These are phyloP conservation scores for Aspergillus indologenus DNA, from an alignment of 495 filamentous ascomycete species.

Conservation along the genomic window DNA sequence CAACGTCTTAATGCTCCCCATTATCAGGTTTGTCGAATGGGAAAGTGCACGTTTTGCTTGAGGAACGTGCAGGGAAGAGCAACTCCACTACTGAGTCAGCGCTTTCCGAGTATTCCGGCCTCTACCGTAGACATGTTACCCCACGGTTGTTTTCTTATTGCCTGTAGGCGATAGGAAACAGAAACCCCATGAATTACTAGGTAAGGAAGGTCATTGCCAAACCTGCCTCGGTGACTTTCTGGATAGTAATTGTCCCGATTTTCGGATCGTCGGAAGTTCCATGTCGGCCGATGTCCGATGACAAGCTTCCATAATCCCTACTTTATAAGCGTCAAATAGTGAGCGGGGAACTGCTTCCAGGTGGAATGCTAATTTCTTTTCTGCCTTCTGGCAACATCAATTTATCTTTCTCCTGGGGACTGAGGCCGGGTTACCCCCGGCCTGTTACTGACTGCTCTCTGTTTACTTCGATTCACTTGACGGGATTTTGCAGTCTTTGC, in stretches of 20 bases:
- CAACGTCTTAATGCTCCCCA: no score
- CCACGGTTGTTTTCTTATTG: not conserved
- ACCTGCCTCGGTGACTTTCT: not conserved
- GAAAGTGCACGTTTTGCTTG: no score
- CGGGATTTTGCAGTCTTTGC: not conserved
- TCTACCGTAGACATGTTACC: not conserved
- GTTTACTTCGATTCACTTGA: not conserved
- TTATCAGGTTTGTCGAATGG: no score
- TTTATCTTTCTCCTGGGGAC: no score
- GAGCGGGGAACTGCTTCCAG: not conserved
- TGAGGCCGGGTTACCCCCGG: no score
- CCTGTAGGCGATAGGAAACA: not conserved
- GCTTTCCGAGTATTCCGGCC: not conserved
- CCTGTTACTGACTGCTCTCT: not conserved
- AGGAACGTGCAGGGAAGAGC: no score
- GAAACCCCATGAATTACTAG: no score
- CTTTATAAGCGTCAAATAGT: not conserved
- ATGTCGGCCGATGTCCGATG: conserved; percentile 1
- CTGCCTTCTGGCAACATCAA: no score
- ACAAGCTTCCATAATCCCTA: not conserved
- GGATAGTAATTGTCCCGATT: not conserved
- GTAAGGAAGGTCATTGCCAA: not conserved
- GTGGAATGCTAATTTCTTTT: not conserved
- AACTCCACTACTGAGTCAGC: no score
- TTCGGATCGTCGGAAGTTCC: conserved; percentile 5